Evolutionary conservation across 495 filamentous ascomycete species (phyloP).

Genomic region (Stereocaulon alpinum): DNA sequence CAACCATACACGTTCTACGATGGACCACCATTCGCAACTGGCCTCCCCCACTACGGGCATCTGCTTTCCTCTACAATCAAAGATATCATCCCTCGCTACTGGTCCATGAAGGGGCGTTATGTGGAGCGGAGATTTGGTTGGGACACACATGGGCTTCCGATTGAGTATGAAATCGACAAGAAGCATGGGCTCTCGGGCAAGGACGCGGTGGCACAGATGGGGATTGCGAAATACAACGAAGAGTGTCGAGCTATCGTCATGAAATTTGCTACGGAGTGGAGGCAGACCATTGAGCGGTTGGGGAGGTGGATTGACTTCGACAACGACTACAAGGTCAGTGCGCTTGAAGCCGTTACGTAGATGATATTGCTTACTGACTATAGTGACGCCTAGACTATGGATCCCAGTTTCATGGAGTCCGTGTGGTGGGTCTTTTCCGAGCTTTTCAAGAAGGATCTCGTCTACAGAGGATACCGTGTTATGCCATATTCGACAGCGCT

Average conservation of each 20-base stretch:
- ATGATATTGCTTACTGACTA: conserved; percentile 14
- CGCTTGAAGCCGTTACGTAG: conserved; percentile 5
- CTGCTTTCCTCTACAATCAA: conserved; percentile 94
- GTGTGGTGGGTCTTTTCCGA: conserved; percentile 97
- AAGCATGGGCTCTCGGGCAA: conserved; percentile 82
- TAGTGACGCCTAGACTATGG: conserved; percentile 59
- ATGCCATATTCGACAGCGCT: conserved; percentile 94
- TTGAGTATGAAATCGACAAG: conserved; percentile 99
- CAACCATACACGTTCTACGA: conserved; percentile 77
- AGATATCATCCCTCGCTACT: conserved; percentile 92
- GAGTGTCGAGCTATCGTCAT: conserved; percentile 94
- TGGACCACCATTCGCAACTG: conserved; percentile 50
- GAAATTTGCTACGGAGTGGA: conserved; percentile 84
- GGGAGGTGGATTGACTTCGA: conserved; percentile 99
- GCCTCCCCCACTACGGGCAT: conserved; percentile 91
- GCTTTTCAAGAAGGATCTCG: conserved; percentile 75
- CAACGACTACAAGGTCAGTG: conserved; percentile 82
- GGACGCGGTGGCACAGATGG: conserved; percentile 77
- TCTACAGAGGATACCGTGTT: conserved; percentile 81
- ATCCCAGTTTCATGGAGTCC: conserved; percentile 89
- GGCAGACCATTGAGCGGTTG: conserved; percentile 75
- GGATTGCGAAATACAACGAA: conserved; percentile 83
- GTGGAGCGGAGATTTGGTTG: conserved; percentile 63
- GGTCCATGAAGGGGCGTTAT: conserved; percentile 93
- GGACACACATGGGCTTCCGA: conserved; percentile 94